phyloP scores from a whole-genome alignment of 1,284 basidiomycete genomes.

The Boletus sp. region DNA sequence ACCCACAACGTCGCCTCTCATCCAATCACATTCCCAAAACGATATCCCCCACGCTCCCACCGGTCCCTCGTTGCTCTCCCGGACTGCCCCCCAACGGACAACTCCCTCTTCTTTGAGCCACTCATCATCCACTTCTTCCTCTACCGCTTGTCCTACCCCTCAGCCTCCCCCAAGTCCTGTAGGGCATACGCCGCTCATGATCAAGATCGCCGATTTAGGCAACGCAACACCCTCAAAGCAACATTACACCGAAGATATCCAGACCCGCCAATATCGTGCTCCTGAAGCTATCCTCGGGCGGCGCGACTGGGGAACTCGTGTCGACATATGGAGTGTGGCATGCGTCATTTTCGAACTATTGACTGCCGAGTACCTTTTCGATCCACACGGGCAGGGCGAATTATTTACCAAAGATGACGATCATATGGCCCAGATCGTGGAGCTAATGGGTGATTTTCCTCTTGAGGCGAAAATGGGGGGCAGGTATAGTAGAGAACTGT shows the following conservation, averaged over 20 bases:
- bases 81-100: constrained; percentile 53
- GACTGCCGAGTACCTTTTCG: constrained; percentile 86
- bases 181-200: constrained; percentile 55
- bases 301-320: constrained; percentile 82
- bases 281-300: constrained; percentile 89
- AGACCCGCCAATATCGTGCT: constrained; percentile 89
- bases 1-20: constrained; percentile 24
- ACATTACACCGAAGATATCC: constrained; percentile 92
- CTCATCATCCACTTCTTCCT: constrained; percentile 26
- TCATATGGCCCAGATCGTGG: constrained; percentile 92
- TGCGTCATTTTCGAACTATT: constrained; percentile 86
- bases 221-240: constrained; percentile 82
- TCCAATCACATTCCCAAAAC: constrained; percentile 24
- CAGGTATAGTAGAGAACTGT: constrained; percentile 80
- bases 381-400: constrained; percentile 81
- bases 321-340: constrained; percentile 87
- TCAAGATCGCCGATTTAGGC: constrained; percentile 91
- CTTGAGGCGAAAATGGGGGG: constrained; percentile 77
- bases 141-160: constrained; percentile 27
- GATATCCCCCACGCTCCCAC: constrained; percentile 25
- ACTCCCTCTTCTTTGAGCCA: constrained; percentile 30
- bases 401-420: constrained; percentile 92
- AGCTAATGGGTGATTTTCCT: constrained; percentile 76
- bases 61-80: constrained; percentile 63
- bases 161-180: constrained; percentile 23